A percentile compares a stretch with the other conserved stretches of the same genome.
Evolutionary conservation across 371 early-diverging fungal genomes (phyloP).

Genomic region (Capniomyces stellatus): DNA sequence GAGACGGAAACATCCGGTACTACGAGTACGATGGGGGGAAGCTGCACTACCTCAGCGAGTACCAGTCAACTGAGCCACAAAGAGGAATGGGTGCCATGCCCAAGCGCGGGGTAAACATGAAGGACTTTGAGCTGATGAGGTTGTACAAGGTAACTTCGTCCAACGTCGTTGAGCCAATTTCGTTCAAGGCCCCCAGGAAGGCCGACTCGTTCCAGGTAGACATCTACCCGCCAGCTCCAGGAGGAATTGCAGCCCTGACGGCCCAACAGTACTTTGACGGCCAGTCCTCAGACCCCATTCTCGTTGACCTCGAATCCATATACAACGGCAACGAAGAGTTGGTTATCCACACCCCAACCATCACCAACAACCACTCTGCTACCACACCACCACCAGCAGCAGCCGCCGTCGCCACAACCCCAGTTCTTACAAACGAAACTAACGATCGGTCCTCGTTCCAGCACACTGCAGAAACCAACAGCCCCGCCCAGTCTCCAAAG

Average conservation of each 20-base stretch:
- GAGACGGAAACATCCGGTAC: slow-evolving; percentile 96
- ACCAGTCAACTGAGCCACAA: slow-evolving; percentile 77
- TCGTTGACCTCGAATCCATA: slow-evolving; percentile 55
- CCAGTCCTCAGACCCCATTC: slow-evolving; percentile 52
- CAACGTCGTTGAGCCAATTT: slow-evolving; percentile 78
- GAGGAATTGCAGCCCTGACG: slow-evolving; percentile 68
- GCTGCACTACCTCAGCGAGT: slow-evolving; percentile 64
- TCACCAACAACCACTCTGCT: not conserved
- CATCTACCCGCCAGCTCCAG: slow-evolving; percentile 71
- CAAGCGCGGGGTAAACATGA: slow-evolving; percentile 73
- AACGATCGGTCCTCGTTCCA: not conserved
- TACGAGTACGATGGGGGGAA: slow-evolving; percentile 83
- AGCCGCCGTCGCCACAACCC: not conserved
- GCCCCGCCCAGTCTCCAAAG: not conserved
- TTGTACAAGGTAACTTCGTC: slow-evolving; percentile 78
- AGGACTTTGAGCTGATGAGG: slow-evolving; percentile 76
- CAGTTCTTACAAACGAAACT: not conserved
- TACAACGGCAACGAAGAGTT: slow-evolving; percentile 10
- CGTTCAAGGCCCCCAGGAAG: slow-evolving; percentile 92
- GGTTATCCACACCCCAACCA: slow-evolving; percentile 1
- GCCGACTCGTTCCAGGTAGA: slow-evolving; percentile 93
- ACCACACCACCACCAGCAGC: not conserved
- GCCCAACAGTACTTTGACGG: slow-evolving; percentile 83
- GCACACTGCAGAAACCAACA: not conserved
- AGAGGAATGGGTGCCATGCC: slow-evolving; percentile 89